These are phyloP conservation scores for Colletotrichum cuscutae DNA, from an alignment of 2,329 filamentous ascomycete genomes.

Conservation along the genomic window DNA sequence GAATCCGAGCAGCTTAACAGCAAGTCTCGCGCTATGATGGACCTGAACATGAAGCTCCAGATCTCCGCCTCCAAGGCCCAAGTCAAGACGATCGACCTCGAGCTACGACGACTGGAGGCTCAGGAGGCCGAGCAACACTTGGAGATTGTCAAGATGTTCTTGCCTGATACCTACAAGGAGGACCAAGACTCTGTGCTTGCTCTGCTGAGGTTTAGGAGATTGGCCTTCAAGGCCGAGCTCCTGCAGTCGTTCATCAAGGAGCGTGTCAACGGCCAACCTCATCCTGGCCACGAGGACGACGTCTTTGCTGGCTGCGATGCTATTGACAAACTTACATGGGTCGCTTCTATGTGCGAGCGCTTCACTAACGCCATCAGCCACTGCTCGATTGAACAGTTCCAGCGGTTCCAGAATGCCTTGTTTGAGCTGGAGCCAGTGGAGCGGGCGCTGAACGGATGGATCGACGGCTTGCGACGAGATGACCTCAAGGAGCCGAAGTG, in stretches of 20 bases:
- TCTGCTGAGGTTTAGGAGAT: conserved; percentile 85
- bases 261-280: conserved; percentile 71
- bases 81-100: conserved; percentile 92
- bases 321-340: conserved; percentile 86
- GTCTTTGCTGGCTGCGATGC: conserved; percentile 83
- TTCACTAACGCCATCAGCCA: conserved; percentile 84
- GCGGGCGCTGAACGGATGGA: conserved; percentile 86
- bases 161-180: conserved; percentile 83
- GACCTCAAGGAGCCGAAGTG: conserved; percentile 88
- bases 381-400: conserved; percentile 83
- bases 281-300: conserved; percentile 80
- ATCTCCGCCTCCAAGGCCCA: conserved; percentile 91
- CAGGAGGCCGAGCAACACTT: conserved; percentile 91
- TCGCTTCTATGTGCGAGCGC: conserved; percentile 83
- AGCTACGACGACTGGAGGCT: conserved; percentile 86
- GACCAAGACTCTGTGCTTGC: conserved; percentile 90
- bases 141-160: conserved; percentile 86
- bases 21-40: conserved; percentile 93
- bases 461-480: conserved; percentile 84
- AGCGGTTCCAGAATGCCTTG: conserved; percentile 79
- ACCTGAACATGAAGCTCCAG: conserved; percentile 94
- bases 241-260: conserved; percentile 84
- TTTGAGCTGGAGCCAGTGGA: conserved; percentile 94
- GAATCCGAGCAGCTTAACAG: conserved; percentile 91
- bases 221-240: conserved; percentile 88